Base-by-base conservation (phyloP, 2,329 filamentous ascomycete genomes). In the Aureobasidium melanogenum region DNA sequence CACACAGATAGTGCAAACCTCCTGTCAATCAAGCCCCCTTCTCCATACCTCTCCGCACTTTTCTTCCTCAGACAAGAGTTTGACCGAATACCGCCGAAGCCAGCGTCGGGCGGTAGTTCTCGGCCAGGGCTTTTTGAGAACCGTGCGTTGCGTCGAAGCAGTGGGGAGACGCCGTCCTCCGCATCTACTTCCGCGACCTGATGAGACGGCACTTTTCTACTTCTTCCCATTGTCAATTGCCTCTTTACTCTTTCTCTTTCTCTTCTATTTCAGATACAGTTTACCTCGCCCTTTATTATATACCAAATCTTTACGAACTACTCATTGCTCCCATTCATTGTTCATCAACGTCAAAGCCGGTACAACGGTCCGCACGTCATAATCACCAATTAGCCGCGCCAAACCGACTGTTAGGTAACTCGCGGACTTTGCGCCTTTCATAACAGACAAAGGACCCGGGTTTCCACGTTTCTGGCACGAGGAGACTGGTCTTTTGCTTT, bases 1-100 rank as follows among this genome's bases (percentile, higher is more conserved):
- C 50, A 41, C 43, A 12, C 12, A 36, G 22, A 9, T 22, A 15
- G 30, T 32, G 9, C 30, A 24, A 54, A 24, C 24, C 52, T 56
- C 24, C 38, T 56, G 52, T 56, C 52, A 56, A 17, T 1, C 52
- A 56, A 30, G n/a, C 54, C 39, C 32, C 19, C 54, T 57, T 57
- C 54, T 57, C 54, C 54, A 57, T 43, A 38, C 34, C 22, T 30
- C 55, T 58, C 55, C 55, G 34, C 55, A 58, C 34, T 58, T 32
- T 22, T 39, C 32, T 38, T 15, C n/a, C n/a, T 15, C 17, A 19
- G 7, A 28, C 17, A 38, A 8, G 17, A 47, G 41, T 58, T 22
- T 17, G 30, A 48, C 55, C 55, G 55, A 58, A 17, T 38, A 39
- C 17, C 24, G 55, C 55, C 55, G 55, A 58, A 43, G 19, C 5